Evolutionary conservation across 352 stramenopile species (phyloP).

Genomic region (Pythium angustatum): DNA sequence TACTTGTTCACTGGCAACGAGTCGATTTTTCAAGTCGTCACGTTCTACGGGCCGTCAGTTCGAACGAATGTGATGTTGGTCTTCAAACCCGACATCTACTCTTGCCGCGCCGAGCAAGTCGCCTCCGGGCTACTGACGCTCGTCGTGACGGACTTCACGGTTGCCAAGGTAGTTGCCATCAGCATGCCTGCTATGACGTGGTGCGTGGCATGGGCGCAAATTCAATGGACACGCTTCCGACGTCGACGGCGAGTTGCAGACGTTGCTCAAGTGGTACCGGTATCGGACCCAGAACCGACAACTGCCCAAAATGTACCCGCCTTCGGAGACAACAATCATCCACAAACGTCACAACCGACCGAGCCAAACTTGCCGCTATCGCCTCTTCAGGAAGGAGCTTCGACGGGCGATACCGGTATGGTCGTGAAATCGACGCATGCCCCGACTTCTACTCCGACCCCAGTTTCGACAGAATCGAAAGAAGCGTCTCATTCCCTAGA

Average conservation of each 20-base stretch:
- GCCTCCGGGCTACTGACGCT: slow-evolving; percentile 64
- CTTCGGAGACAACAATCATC: neutral
- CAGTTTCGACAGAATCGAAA: neutral
- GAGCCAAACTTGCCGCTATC: neutral
- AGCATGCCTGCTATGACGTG: slow-evolving; percentile 29
- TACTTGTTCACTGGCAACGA: slow-evolving; percentile 51
- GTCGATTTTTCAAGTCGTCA: slow-evolving; percentile 38
- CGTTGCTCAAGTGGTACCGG: neutral
- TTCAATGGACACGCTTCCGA: slow-evolving; percentile 18
- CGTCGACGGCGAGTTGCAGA: neutral
- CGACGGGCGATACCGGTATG: neutral
- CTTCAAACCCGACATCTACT: slow-evolving; percentile 53
- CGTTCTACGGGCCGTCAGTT: slow-evolving; percentile 44
- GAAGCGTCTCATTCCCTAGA: neutral
- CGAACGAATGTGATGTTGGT: slow-evolving; percentile 65
- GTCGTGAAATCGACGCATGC: neutral
- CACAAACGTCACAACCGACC: neutral
- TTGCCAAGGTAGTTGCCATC: slow-evolving; percentile 61
- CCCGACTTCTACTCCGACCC: neutral
- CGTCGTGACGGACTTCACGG: slow-evolving; percentile 72
- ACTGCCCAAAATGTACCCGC: neutral
- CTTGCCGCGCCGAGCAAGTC: slow-evolving; percentile 65
- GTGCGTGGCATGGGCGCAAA: slow-evolving; percentile 1
- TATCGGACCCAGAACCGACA: neutral
- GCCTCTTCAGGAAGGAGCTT: neutral